phyloP scores from a whole-genome alignment of 495 filamentous ascomycete species.

The Annulohypoxylon moriforme region DNA sequence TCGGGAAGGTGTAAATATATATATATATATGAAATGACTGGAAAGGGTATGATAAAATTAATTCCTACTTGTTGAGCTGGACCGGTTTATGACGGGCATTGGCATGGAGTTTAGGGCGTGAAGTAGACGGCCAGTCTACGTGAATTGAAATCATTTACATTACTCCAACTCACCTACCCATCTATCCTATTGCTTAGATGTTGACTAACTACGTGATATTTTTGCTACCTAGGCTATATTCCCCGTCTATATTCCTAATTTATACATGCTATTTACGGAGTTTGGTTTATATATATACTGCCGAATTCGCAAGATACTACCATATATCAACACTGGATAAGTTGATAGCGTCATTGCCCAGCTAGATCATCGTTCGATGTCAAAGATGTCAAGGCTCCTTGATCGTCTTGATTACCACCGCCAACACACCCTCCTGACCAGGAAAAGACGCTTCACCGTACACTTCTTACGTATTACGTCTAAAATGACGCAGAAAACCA shows the following conservation, averaged over 20 bases:
- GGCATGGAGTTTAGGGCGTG: conserved; percentile 30
- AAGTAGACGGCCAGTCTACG: conserved; percentile 7
- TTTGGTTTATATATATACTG: not conserved
- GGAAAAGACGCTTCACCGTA: not conserved
- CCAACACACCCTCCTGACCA: conserved; percentile 8
- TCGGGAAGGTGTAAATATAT: not conserved
- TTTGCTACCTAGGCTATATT: not conserved
- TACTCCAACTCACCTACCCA: no score
- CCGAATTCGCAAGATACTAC: not conserved
- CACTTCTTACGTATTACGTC: not conserved
- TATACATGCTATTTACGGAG: not conserved
- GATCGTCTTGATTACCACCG: conserved; percentile 8
- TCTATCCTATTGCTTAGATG: not conserved
- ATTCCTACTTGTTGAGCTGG: not conserved
- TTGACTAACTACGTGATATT: not conserved
- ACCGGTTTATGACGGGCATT: conserved; percentile 26
- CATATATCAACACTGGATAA: not conserved
- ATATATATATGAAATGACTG: conserved; percentile 14
- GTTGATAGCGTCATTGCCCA: not conserved
- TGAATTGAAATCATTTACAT: conserved; percentile 14
- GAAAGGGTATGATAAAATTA: conserved; percentile 17
- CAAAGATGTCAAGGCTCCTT: not conserved
- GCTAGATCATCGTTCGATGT: not conserved
- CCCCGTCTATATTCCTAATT: not conserved
- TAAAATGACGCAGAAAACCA: not conserved